phyloP scores from a whole-genome alignment of 257 asterid species.

The Handroanthus guayacan region DNA sequence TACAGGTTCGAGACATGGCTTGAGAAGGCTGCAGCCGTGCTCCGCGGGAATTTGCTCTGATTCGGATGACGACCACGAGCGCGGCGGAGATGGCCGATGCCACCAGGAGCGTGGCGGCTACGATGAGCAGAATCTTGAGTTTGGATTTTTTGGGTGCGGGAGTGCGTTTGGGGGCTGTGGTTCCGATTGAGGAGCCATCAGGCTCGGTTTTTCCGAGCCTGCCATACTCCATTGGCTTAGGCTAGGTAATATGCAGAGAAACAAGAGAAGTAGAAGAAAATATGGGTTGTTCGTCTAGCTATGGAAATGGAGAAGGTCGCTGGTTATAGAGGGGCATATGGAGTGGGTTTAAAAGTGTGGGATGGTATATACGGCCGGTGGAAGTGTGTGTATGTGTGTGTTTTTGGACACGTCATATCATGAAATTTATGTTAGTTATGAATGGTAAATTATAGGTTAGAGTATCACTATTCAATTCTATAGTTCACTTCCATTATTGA shows the following conservation, averaged over 20 bases:
- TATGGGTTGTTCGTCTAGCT: neutral
- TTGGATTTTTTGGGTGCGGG: constrained; percentile 42
- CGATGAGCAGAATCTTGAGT: constrained; percentile 47
- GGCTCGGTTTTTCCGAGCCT: constrained; percentile 57
- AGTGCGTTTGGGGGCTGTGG: constrained; percentile 34
- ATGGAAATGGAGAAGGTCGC: neutral
- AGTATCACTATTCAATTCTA: too few species aligned
- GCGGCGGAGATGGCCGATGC: constrained; percentile 64
- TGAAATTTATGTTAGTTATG: too few species aligned
- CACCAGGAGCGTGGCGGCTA: constrained; percentile 54
- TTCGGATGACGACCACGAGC: constrained; percentile 49
- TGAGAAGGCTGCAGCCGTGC: constrained; percentile 54
- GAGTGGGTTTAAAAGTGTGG: constrained; percentile 10
- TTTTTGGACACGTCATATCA: neutral
- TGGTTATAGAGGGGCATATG: neutral
- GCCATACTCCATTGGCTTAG: constrained; percentile 59
- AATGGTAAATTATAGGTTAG: too few species aligned
- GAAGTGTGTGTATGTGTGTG: constrained; percentile 10
- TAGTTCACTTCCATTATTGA: too few species aligned
- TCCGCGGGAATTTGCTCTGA: constrained; percentile 33
- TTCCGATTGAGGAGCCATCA: constrained; percentile 49
- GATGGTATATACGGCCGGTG: neutral
- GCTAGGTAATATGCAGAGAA: neutral
- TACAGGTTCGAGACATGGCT: constrained; percentile 76
- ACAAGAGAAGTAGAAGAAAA: neutral